Conservation (phyloP, 768 basidiomycete species). For the Rhodotorula taiwanensis region DNA sequence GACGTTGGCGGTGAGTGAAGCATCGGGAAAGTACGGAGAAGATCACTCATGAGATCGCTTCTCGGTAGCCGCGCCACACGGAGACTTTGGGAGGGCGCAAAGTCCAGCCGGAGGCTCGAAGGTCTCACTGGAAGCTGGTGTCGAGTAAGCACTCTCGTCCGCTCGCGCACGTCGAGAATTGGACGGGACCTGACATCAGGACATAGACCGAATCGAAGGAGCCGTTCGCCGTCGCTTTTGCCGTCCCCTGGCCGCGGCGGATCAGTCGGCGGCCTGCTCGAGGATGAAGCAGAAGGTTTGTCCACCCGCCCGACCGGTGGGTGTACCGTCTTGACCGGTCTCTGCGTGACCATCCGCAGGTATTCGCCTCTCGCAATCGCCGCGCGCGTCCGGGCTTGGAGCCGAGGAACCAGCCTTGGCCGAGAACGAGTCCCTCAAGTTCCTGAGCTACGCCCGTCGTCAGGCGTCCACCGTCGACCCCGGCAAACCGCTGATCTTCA, state of each 20-base stretch:
- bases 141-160: too few species aligned
- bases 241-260: background rate
- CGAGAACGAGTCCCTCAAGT: conserved; percentile 28
- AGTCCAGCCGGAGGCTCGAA: conserved; percentile 6
- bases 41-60: background rate
- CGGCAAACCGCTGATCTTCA: conserved; percentile 12
- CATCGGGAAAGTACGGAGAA: background rate
- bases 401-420: background rate
- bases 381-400: too few species aligned
- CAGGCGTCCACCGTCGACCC: background rate
- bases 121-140: conserved; percentile 13
- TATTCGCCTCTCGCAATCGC: background rate
- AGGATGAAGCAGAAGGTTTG: background rate
- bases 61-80: too few species aligned
- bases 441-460: conserved; percentile 12
- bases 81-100: background rate
- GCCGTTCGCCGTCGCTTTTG: background rate
- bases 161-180: too few species aligned
- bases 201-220: too few species aligned
- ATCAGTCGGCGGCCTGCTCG: background rate
- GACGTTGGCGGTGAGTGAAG: conserved; percentile 12
- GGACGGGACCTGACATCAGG: too few species aligned
- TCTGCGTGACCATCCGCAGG: too few species aligned
- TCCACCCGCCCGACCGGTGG: too few species aligned
- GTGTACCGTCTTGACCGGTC: too few species aligned